Percentiles rank a stretch among this genome's conserved stretches.
phyloP scores from a whole-genome alignment of 2,329 filamentous ascomycete genomes.

The Fusarium longipes region DNA sequence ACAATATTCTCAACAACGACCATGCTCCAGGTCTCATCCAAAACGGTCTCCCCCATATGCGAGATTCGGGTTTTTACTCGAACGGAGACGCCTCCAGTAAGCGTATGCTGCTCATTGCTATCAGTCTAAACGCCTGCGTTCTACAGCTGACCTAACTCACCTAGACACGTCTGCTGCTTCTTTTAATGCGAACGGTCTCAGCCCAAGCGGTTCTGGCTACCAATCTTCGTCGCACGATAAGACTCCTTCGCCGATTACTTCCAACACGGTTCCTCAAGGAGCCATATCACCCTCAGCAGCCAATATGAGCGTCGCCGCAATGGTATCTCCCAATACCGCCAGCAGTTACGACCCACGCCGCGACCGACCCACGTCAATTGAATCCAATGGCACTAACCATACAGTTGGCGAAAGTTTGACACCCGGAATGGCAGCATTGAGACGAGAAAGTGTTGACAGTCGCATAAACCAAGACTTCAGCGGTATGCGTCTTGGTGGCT shows the following conservation, averaged over 20 bases:
- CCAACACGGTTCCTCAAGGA: constrained; percentile 63
- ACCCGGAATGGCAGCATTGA: constrained; percentile 59
- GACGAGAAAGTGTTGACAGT: constrained; percentile 83
- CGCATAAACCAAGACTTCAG: constrained; percentile 78
- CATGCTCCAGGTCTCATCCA: constrained; percentile 42
- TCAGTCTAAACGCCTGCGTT: constrained; percentile 20
- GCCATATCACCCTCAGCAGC: constrained; percentile 66
- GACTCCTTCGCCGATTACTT: constrained; percentile 69
- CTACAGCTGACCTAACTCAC: constrained; percentile 31
- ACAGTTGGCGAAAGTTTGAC: constrained; percentile 53
- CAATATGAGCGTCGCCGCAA: constrained; percentile 74
- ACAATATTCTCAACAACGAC: constrained; percentile 56
- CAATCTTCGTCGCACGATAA: constrained; percentile 65
- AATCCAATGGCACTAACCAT: constrained; percentile 47
- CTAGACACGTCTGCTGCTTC: constrained; percentile 56
- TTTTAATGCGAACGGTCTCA: constrained; percentile 53
- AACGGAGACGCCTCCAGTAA: constrained; percentile 58
- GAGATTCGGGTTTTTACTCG: constrained; percentile 59
- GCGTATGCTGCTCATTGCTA: constrained; percentile 49
- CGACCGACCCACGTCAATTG: constrained; percentile 55
- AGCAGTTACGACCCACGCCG: constrained; percentile 56
- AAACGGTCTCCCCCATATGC: constrained; percentile 50
- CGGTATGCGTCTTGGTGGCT: constrained; percentile 74
- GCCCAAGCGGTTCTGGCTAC: constrained; percentile 60
- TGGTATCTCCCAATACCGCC: constrained; percentile 70